These are phyloP conservation scores for Mycena albidolilacea DNA, from an alignment of 768 basidiomycete species.

Conservation along the genomic window DNA sequence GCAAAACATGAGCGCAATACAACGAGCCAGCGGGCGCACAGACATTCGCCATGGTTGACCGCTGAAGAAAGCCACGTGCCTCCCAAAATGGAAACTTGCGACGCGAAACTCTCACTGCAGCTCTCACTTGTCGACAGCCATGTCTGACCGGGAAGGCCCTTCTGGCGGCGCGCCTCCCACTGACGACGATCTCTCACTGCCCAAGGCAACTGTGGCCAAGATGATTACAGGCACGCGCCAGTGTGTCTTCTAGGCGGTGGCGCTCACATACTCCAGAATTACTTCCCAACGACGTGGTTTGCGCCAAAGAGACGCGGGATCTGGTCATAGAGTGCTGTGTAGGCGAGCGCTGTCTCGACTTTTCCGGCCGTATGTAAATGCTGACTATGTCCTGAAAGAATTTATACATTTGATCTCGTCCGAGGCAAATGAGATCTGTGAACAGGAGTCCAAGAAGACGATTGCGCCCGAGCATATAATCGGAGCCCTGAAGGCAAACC, in stretches of 20 bases:
- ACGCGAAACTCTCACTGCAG: conserved; percentile 23
- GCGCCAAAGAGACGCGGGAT: conserved; percentile 97
- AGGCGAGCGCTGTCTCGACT: conserved; percentile 75
- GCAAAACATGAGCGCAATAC: conserved; percentile 20
- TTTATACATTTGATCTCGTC: conserved; percentile 98
- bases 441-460: conserved; percentile 98
- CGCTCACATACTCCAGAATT: conserved; percentile 72
- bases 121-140: conserved; percentile 48
- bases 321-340: conserved; percentile 98
- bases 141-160: conserved; percentile 94
- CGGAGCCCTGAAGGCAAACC: conserved; percentile 84
- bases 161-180: conserved; percentile 69
- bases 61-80: conserved; percentile 44
- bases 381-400: conserved; percentile 67
- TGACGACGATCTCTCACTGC: conserved; percentile 96
- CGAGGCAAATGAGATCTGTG: conserved; percentile 98
- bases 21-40: conserved; percentile 46
- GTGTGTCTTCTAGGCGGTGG: conserved; percentile 17
- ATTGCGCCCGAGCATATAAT: conserved; percentile 99
- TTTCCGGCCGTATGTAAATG: background rate
- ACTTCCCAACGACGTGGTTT: conserved; percentile 88
- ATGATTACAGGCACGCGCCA: conserved; percentile 86
- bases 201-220: conserved; percentile 98
- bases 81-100: conserved; percentile 40
- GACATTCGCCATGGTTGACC: conserved; percentile 74